Base-by-base conservation (phyloP, 768 basidiomycete genomes). In the Cytidiella melzeri region DNA sequence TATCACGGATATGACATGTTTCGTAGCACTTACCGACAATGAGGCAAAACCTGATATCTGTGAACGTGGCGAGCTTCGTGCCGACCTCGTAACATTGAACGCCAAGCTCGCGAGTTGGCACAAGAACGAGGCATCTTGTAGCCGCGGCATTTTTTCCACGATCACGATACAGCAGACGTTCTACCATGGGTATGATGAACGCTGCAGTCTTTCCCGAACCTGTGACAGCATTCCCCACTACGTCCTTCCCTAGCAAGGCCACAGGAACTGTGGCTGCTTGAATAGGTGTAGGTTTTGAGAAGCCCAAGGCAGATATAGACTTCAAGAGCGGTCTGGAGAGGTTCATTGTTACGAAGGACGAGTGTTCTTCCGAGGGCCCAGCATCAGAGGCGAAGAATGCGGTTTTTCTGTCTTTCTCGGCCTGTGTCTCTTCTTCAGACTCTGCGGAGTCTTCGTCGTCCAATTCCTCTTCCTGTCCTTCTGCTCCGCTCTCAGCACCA, bases 131-230 rank as follows among this genome's bases (percentile, higher is more conserved):
- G 63, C 96, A 97, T 46, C 96, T 75, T 0, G 86, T 92, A 25
- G 86, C 87, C 18, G 90, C 87, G 13, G 88, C 83, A 55, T 83
- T 87, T 63, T 84, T 89, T 15, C 90, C 87, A 56, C 88, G 84
- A 55, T 97, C 93, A 48, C 96, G 79, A 62, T 94, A 98, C 47
- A 94, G 67, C 25, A 99, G 73, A 50, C 96, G 85, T 66, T 99
- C 96, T 43, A 94, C 67, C 69, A 94, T 87, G 36, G 96, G 96
- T 51, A 98, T 83, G 61, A 87, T 85, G 69, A 98, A 99, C 1
- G 96, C 96, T 9, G 92, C 95, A 1, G 96, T 99, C 73, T 99
- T 99, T 52, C 96, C 96, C 4, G 93, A 96, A 53, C 96, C 96
- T 15, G 96, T 99, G 15, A 95, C 90, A 18, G 96, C 95, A 51